A percentile compares a stretch with the other conserved stretches of the same genome.
Evolutionary conservation across 257 asterid genomes (phyloP).

Genomic region (Solanum peruvianum): DNA sequence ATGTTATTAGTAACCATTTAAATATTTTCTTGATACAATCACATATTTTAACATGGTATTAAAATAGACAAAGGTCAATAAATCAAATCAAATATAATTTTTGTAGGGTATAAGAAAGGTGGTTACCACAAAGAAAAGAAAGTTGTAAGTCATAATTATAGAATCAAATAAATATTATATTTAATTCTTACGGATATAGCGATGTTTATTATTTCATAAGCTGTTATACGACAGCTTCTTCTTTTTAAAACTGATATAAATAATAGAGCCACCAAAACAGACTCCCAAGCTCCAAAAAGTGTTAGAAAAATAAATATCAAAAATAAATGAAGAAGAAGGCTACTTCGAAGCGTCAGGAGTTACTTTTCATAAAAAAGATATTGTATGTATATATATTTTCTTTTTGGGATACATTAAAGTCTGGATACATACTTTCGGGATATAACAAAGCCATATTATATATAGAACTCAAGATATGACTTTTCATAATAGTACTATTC

Average conservation of each 20-base stretch:
- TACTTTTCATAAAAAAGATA: too few species aligned
- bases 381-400: neutral
- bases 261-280: neutral
- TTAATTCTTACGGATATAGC: too few species aligned
- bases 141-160: neutral
- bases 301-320: neutral
- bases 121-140: neutral
- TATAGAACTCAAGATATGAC: neutral
- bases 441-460: too few species aligned
- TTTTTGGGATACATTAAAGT: neutral
- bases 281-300: neutral
- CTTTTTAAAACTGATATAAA: neutral
- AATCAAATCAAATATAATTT: too few species aligned
- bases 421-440: neutral
- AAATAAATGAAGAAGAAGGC: neutral
- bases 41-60: neutral
- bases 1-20: too few species aligned
- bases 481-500: neutral
- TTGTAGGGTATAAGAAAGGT: neutral
- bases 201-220: neutral
- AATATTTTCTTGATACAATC: too few species aligned
- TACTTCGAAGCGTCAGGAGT: too few species aligned
- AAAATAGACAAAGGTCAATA: too few species aligned
- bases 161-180: neutral
- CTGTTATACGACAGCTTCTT: neutral